Conservation (phyloP, 2,329 filamentous ascomycete species). For the Diaporthe ilicicola region DNA sequence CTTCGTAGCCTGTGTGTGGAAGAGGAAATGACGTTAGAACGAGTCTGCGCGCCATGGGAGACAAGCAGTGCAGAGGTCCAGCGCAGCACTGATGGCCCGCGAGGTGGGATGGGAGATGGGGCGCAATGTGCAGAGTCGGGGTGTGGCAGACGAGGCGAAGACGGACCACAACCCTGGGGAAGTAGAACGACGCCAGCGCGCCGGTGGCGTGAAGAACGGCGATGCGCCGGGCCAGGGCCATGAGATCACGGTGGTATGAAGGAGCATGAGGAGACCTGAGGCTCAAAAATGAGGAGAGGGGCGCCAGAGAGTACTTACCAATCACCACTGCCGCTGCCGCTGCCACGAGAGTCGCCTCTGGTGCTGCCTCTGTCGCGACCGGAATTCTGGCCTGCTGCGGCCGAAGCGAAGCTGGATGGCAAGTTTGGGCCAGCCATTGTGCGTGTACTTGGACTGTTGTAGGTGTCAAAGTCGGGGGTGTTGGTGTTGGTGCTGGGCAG, state of each 20-base stretch:
- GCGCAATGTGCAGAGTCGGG: background rate
- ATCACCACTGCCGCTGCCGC: conserved; percentile 70
- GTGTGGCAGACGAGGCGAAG: background rate
- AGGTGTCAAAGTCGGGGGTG: background rate
- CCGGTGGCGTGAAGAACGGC: background rate
- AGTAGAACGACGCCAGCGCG: background rate
- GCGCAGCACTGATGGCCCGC: background rate
- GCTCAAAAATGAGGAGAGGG: conserved; percentile 27
- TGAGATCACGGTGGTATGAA: background rate
- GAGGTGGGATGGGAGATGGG: background rate
- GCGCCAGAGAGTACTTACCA: conserved; percentile 65
- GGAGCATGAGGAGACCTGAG: conserved; percentile 1
- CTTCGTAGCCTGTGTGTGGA: conserved; percentile 61
- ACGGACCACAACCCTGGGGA: background rate
- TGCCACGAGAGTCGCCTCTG: conserved; percentile 64
- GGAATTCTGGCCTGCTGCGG: conserved; percentile 77
- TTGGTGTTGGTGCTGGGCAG: background rate
- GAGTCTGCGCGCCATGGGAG: conserved; percentile 25
- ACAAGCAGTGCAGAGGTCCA: background rate
- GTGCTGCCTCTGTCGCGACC: conserved; percentile 67
- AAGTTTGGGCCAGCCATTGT: conserved; percentile 73
- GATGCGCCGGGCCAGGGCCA: background rate
- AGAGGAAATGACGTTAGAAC: conserved; percentile 3
- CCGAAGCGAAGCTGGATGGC: conserved; percentile 85
- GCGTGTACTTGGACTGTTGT: conserved; percentile 17